phyloP scores from a whole-genome alignment of 495 filamentous ascomycete genomes.

The Daldinia bambusicola region DNA sequence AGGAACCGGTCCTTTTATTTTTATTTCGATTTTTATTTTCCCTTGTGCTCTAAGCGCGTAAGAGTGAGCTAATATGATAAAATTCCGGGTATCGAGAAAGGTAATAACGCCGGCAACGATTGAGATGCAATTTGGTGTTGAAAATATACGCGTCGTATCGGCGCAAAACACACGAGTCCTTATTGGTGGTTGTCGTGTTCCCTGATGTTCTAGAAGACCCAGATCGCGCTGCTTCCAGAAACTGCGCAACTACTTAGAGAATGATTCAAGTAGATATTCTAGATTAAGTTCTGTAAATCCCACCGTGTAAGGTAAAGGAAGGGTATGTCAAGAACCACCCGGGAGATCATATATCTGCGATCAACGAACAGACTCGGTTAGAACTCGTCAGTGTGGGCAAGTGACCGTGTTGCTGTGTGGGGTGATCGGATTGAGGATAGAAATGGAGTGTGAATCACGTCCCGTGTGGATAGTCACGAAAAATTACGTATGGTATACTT shows the following conservation, averaged over 20 bases:
- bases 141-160: constrained; percentile 7
- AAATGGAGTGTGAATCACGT: constrained; percentile 4
- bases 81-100: not conserved
- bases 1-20: not conserved
- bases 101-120: not conserved
- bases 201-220: constrained; percentile 19
- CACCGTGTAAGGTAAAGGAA: not conserved
- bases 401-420: constrained; percentile 13
- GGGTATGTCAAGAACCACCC: not conserved
- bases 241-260: constrained; percentile 21
- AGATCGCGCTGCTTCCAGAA: not conserved
- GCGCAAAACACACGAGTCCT: not conserved
- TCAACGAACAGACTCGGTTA: not conserved
- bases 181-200: constrained; percentile 4
- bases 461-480: constrained; percentile 10
- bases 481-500: constrained; percentile 13
- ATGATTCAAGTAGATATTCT: constrained; percentile 11
- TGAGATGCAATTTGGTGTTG: not conserved
- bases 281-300: constrained; percentile 8
- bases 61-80: not conserved
- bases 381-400: constrained; percentile 8
- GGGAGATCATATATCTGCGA: not conserved
- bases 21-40: not conserved
- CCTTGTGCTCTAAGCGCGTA: not conserved
- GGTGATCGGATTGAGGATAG: constrained; percentile 10